phyloP scores from a whole-genome alignment of 306 rosid species.

The Crotalaria pallida region DNA sequence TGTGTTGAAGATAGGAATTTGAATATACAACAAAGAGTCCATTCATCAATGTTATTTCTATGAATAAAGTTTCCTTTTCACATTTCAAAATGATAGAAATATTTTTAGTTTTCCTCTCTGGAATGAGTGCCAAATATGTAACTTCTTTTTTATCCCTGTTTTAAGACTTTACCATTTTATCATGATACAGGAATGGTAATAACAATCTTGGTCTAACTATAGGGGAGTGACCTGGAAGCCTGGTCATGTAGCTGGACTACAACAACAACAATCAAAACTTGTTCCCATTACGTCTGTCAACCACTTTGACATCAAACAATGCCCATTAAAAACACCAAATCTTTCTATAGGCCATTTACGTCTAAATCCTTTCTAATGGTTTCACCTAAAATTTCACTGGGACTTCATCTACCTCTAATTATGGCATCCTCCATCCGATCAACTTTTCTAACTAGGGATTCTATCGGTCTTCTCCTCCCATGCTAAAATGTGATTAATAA shows the following conservation, averaged over 20 bases:
- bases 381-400: not conserved
- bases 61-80: slow-evolving; percentile 6
- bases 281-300: too few species aligned
- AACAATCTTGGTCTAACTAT: not conserved
- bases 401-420: not conserved
- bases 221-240: not conserved
- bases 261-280: too few species aligned
- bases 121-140: slow-evolving; percentile 7
- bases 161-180: not conserved
- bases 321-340: too few species aligned
- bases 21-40: slow-evolving; percentile 11
- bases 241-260: not conserved
- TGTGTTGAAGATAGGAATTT: not conserved
- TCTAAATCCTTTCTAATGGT: not conserved
- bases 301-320: too few species aligned
- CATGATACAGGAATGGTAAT: not conserved
- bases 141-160: not conserved
- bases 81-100: not conserved
- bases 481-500: not conserved
- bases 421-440: not conserved
- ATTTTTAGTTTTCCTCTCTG: not conserved
- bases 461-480: not conserved
- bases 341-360: too few species aligned
- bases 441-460: not conserved
- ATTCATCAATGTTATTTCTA: not conserved